Percentiles rank a stretch among this genome's conserved stretches.
phyloP scores from a whole-genome alignment of 257 asterid genomes.

The Galeopsis tetrahit region DNA sequence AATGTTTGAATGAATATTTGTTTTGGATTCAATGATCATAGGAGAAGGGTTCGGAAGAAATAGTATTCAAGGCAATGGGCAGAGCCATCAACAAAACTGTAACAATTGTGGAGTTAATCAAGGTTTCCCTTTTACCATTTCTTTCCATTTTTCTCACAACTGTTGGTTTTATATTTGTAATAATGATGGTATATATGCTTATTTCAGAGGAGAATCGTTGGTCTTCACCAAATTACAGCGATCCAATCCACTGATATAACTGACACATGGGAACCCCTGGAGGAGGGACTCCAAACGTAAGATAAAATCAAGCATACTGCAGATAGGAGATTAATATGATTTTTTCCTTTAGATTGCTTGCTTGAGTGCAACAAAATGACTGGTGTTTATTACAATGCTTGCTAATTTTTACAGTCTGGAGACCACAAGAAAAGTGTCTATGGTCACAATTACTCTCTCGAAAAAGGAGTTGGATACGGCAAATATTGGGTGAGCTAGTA shows the following conservation, averaged over 20 bases:
- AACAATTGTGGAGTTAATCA: conserved; percentile 70
- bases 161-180: conserved; percentile 17
- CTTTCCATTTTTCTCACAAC: background rate
- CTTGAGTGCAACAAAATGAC: conserved; percentile 13
- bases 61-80: conserved; percentile 81
- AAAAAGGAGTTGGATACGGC: conserved; percentile 67
- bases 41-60: conserved; percentile 68
- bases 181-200: conserved; percentile 11
- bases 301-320: conserved; percentile 32
- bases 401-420: conserved; percentile 60
- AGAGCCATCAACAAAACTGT: conserved; percentile 80
- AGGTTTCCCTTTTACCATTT: conserved; percentile 42
- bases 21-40: conserved; percentile 30
- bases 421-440: conserved; percentile 92
- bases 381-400: conserved; percentile 30
- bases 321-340: conserved; percentile 2
- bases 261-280: conserved; percentile 98
- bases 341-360: conserved; percentile 11
- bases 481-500: conserved; percentile 70
- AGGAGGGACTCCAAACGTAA: conserved; percentile 98
- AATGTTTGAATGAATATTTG: conserved; percentile 4
- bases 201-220: conserved; percentile 90
- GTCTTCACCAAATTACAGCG: conserved; percentile 86
- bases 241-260: conserved; percentile 89
- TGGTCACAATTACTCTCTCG: conserved; percentile 83